These are phyloP conservation scores for Chondrus crispus DNA, from an alignment of 23 red algal species.

Conservation along the genomic window DNA sequence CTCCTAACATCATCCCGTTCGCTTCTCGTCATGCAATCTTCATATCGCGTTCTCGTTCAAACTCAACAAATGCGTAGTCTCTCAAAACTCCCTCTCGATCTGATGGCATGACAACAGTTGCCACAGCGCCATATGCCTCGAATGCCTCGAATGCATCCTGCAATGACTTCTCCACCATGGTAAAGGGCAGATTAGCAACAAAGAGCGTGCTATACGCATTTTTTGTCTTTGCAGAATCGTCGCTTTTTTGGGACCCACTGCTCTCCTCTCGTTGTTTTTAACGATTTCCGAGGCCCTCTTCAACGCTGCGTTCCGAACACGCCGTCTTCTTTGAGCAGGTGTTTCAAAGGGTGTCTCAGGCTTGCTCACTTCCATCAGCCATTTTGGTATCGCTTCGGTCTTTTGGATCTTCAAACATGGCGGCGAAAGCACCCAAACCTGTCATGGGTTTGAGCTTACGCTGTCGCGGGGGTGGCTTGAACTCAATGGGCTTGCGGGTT, in stretches of 20 bases:
- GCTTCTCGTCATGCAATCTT: conserved; percentile 47
- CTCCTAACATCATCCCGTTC: conserved; percentile 69
- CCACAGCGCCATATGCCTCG: conserved; percentile 54
- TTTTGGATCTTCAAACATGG: not conserved
- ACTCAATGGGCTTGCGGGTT: conserved; percentile 65
- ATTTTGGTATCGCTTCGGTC: not conserved
- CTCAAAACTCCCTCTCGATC: conserved; percentile 29
- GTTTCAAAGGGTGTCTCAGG: conserved; percentile 12
- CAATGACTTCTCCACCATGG: not conserved
- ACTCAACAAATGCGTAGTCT: conserved; percentile 90
- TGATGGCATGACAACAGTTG: conserved; percentile 39
- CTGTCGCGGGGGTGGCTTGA: conserved; percentile 70
- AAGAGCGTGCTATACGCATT: conserved; percentile 43
- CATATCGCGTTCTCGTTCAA: conserved; percentile 64
- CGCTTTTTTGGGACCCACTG: conserved; percentile 31
- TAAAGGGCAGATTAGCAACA: conserved; percentile 21
- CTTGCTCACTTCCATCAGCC: not conserved
- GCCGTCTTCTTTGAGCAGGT: conserved; percentile 41
- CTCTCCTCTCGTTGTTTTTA: not conserved
- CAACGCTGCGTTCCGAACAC: conserved; percentile 7
- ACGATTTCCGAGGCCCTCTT: not conserved
- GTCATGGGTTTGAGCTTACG: conserved; percentile 41
- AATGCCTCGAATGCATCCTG: conserved; percentile 63
- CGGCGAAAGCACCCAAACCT: conserved; percentile 57
- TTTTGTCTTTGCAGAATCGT: not conserved